Evolutionary conservation across 2,329 filamentous ascomycete species (phyloP).

Genomic region (Knufia fluminis): DNA sequence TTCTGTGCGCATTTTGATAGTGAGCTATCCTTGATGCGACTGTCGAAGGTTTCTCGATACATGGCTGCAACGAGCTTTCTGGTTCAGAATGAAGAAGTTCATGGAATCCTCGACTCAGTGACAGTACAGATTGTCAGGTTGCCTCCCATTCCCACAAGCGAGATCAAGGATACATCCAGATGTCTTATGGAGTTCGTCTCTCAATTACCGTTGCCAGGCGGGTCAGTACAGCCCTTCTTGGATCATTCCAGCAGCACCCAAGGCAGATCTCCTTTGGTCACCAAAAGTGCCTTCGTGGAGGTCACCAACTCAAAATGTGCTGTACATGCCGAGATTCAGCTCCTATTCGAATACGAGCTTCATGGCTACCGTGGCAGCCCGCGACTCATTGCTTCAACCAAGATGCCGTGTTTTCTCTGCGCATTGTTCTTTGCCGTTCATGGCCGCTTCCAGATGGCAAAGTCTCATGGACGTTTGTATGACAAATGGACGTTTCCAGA

Average conservation of each 20-base stretch:
- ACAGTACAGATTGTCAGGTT: slow-evolving; percentile 5
- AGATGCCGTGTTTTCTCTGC: slow-evolving; percentile 15
- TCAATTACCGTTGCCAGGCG: neutral
- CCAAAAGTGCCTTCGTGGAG: neutral
- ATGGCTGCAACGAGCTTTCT: neutral
- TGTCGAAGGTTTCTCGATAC: slow-evolving; percentile 1
- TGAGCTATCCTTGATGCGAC: neutral
- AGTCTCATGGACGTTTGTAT: slow-evolving; percentile 13
- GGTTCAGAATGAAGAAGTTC: neutral
- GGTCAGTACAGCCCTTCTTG: neutral
- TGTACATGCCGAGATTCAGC: slow-evolving; percentile 14
- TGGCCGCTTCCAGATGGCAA: slow-evolving; percentile 12
- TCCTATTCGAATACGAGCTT: slow-evolving; percentile 14
- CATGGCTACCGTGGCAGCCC: neutral
- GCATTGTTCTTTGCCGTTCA: slow-evolving; percentile 12
- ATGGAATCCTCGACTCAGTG: neutral
- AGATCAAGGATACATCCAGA: neutral
- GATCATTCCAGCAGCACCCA: neutral
- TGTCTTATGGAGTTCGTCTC: neutral
- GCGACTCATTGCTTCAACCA: slow-evolving; percentile 13
- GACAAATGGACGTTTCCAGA: slow-evolving; percentile 13
- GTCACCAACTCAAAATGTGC: slow-evolving; percentile 3
- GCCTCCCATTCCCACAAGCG: neutral
- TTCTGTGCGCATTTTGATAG: neutral
- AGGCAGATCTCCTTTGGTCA: neutral